Evolutionary conservation across 768 basidiomycete genomes (phyloP), one percentile per base, ranked within the genome.

Genomic region (Ramaria rubella): DNA sequence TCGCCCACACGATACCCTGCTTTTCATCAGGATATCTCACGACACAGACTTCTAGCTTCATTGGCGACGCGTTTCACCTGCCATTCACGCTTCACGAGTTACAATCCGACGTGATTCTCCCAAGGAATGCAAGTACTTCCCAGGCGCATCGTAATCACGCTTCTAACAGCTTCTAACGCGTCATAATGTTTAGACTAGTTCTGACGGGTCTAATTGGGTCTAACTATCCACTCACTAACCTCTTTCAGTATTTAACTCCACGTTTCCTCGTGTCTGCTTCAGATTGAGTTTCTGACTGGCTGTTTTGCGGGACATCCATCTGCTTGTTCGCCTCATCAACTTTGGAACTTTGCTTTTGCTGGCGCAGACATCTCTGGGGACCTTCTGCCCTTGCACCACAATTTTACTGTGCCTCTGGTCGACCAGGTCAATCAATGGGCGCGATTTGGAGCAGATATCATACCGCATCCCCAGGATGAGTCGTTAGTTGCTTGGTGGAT

Each of bases 331-430:
- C 61, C 61, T 4, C 74, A 66, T 58, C 78, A 80, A 55, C 69
- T 81, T 12, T 82, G 79, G 78, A 68, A 80, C 63, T 81, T 82
- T 60, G 76, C 80, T 1, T 81, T 80, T 63, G 79, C 79, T 8
- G 80, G 79, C 15, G 67, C 77, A 34, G 77, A 80, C 61, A 78
- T 78, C 43, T 71, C 74, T 51, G 68, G 58, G 31, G 63, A 63
- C 12, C 62, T 78, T 12, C 68, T 81, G 7, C 76, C 79, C 1
- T 67, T 72, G 6, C 79, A 80, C 56, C 73, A 79, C 61, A 65
- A 73, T 58, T 79, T 71, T 59, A 77, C 77, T 3, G 62, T 78
- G 19, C 69, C 75, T 8, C 69, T 82, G 1, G 73, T 77, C 8
- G 72, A 76, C 46, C 74, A 80, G 59, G 79, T 81, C 5, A 70